These are phyloP conservation scores for Populus deltoides DNA, from an alignment of 345 rosid genomes.

Conservation along the genomic window DNA sequence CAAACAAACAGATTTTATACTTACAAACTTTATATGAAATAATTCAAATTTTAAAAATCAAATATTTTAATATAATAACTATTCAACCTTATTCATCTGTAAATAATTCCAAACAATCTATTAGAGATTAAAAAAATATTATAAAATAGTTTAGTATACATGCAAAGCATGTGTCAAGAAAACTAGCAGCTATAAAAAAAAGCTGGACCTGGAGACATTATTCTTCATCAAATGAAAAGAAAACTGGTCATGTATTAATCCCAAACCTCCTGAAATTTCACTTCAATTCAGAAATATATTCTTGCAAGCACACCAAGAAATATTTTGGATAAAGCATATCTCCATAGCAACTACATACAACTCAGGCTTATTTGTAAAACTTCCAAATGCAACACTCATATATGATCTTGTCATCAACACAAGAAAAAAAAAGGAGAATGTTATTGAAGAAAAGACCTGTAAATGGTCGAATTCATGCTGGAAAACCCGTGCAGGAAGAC, in stretches of 20 bases:
- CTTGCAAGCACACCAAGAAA: too few relatives aligned
- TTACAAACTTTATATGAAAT: too few relatives aligned
- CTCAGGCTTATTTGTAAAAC: not conserved
- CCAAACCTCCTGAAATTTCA: not conserved
- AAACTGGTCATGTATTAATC: not conserved
- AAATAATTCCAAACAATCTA: too few relatives aligned
- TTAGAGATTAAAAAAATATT: too few relatives aligned
- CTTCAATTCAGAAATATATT: not conserved
- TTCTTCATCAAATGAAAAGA: not conserved
- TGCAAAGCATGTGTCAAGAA: too few relatives aligned
- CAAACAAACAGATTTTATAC: too few relatives aligned
- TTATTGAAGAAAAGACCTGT: conserved; percentile 40
- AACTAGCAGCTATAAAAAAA: too few relatives aligned
- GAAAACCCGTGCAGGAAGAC: conserved; percentile 81
- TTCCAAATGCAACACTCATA: not conserved
- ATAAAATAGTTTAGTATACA: too few relatives aligned
- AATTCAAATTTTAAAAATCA: too few relatives aligned
- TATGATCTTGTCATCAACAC: not conserved
- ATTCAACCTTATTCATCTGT: too few relatives aligned
- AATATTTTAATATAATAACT: too few relatives aligned
- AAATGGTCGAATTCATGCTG: conserved; percentile 97
- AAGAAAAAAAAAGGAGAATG: not conserved
- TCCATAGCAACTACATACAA: not conserved
- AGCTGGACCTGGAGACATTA: not conserved
- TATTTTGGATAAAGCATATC: too few relatives aligned